phyloP scores from a whole-genome alignment of 805 yeast species.

The Kluyveromyces siamensis region DNA sequence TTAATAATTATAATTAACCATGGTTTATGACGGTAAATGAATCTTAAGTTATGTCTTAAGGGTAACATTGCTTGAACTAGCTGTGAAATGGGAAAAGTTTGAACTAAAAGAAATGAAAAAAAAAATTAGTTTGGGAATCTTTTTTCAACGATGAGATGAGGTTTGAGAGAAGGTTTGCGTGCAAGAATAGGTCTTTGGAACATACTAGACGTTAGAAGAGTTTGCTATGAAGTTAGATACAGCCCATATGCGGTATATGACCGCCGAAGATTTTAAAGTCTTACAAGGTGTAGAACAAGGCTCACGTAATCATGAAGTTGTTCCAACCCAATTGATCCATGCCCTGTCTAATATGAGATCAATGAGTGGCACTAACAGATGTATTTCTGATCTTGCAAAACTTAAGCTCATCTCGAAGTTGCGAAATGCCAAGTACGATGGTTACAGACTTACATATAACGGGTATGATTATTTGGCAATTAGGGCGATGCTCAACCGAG shows the following conservation, averaged over 20 bases:
- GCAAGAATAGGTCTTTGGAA: neutral
- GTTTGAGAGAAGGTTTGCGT: neutral
- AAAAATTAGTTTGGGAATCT: neutral
- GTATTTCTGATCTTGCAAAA: slow-evolving; percentile 82
- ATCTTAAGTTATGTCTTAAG: no score
- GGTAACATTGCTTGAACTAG: neutral
- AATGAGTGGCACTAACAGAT: slow-evolving; percentile 64
- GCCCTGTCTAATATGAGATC: slow-evolving; percentile 71
- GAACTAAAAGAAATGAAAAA: neutral
- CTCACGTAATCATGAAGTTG: slow-evolving; percentile 86
- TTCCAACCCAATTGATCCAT: slow-evolving; percentile 79
- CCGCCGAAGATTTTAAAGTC: slow-evolving; percentile 84
- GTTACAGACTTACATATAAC: slow-evolving; percentile 76
- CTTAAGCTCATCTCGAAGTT: slow-evolving; percentile 65
- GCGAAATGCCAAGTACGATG: slow-evolving; percentile 91
- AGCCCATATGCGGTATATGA: slow-evolving; percentile 85
- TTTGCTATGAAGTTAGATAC: slow-evolving; percentile 79
- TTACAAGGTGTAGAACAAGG: slow-evolving; percentile 87
- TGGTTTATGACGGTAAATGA: no score
- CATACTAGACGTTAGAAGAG: neutral
- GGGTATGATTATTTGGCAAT: slow-evolving; percentile 93
- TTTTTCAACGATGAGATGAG: neutral
- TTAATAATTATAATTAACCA: no score
- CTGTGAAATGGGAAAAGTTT: neutral
- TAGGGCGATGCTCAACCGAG: slow-evolving; percentile 69